Conservation (phyloP, 176 grass and related monocot species). For the Metroxylon sagu region DNA sequence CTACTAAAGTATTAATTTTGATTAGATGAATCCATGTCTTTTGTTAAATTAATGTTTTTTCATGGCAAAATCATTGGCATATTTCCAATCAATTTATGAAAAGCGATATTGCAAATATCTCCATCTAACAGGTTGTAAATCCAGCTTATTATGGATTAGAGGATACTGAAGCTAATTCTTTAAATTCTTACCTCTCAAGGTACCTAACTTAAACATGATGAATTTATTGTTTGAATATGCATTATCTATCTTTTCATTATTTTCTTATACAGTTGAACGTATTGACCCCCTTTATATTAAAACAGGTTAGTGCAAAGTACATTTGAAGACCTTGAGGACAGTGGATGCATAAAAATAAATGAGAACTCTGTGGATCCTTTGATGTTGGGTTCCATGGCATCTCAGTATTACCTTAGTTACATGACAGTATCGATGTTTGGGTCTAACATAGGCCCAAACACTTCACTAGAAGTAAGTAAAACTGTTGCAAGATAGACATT, state of each 20-base stretch:
- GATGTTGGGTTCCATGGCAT: constrained; percentile 94
- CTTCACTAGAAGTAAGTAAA: constrained; percentile 72
- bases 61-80: too few species aligned
- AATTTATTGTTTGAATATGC: too few species aligned
- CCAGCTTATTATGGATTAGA: constrained; percentile 92
- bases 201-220: constrained; percentile 7
- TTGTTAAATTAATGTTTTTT: too few species aligned
- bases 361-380: constrained; percentile 64
- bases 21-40: too few species aligned
- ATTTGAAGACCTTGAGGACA: constrained; percentile 97
- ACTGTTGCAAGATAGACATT: constrained; percentile 11
- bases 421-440: constrained; percentile 95
- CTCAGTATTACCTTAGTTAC: constrained; percentile 98
- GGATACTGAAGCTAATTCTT: constrained; percentile 56
- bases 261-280: constrained; percentile 7
- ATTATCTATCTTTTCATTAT: neutral
- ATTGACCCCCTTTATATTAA: neutral
- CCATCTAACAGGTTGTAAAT: constrained; percentile 61
- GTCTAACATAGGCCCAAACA: constrained; percentile 72
- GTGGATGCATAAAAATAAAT: constrained; percentile 84
- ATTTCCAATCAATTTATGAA: too few species aligned
- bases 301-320: constrained; percentile 81
- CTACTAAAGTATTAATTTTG: too few species aligned
- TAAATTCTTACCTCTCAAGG: constrained; percentile 96
- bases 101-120: too few species aligned